Evolutionary conservation across 345 rosid species (phyloP).

Genomic region (Eutrema yunnanense): DNA sequence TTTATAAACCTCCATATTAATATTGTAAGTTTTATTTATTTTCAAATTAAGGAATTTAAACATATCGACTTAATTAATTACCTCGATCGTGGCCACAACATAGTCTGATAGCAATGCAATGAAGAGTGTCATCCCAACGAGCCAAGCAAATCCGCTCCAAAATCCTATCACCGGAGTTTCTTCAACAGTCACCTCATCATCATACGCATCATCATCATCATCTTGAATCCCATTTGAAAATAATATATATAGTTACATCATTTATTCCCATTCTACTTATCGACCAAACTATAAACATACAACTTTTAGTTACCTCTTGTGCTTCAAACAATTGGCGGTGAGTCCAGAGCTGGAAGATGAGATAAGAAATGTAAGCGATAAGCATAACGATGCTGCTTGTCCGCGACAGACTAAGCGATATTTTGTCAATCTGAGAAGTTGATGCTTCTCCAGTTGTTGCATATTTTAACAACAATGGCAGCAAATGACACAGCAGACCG

Average conservation of each 20-base stretch:
- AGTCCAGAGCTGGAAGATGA: constrained; percentile 74
- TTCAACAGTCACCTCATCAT: constrained; percentile 35
- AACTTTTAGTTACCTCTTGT: constrained; percentile 25
- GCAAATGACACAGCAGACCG: constrained; percentile 65
- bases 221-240: constrained; percentile 4
- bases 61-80: constrained; percentile 2
- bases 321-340: constrained; percentile 44
- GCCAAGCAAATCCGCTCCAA: constrained; percentile 80
- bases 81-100: constrained; percentile 85
- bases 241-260: background rate
- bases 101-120: constrained; percentile 74
- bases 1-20: background rate
- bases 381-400: constrained; percentile 84
- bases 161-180: constrained; percentile 73
- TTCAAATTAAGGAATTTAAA: background rate
- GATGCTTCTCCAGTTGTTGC: constrained; percentile 31
- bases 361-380: constrained; percentile 60
- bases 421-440: constrained; percentile 20
- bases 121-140: constrained; percentile 70
- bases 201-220: constrained; percentile 28
- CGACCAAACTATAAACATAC: background rate
- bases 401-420: constrained; percentile 60
- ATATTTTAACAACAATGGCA: constrained; percentile 57
- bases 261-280: background rate
- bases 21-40: background rate